phyloP scores from a whole-genome alignment of 306 rosid genomes.

The Prunus davidiana region DNA sequence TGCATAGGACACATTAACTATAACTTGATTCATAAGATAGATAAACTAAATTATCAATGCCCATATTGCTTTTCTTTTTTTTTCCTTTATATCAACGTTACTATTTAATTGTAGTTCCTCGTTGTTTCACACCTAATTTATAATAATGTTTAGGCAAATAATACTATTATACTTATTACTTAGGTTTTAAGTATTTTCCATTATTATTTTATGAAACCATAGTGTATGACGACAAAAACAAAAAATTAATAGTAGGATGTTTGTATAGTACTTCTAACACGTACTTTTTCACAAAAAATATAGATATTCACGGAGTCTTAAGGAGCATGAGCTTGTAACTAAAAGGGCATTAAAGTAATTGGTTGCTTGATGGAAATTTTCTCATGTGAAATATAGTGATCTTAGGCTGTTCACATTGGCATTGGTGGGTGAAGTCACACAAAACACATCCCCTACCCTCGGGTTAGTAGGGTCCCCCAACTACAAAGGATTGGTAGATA shows the following conservation, averaged over 20 bases:
- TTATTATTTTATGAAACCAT: neutral
- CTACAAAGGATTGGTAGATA: neutral
- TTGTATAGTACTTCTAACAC: neutral
- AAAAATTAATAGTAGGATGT: neutral
- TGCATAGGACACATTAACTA: neutral
- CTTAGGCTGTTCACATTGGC: too few species aligned
- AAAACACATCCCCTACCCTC: too few species aligned
- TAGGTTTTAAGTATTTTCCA: slow-evolving; percentile 10
- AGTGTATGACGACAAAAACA: neutral
- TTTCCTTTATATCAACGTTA: neutral
- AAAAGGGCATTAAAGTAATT: too few species aligned
- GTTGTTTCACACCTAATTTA: slow-evolving; percentile 2
- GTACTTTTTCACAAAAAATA: too few species aligned
- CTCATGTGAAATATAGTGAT: too few species aligned
- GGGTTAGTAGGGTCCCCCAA: too few species aligned
- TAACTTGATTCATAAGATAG: neutral
- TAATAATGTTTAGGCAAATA: neutral
- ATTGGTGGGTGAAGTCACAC: too few species aligned
- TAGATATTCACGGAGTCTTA: too few species aligned
- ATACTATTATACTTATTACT: slow-evolving; percentile 2
- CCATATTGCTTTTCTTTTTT: neutral
- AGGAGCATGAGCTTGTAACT: too few species aligned
- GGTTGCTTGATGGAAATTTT: too few species aligned
- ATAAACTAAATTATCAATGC: neutral
- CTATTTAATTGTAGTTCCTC: neutral